These are phyloP conservation scores for Oryza australiensis DNA, from an alignment of 176 grass and related monocot species.

Conservation along the genomic window DNA sequence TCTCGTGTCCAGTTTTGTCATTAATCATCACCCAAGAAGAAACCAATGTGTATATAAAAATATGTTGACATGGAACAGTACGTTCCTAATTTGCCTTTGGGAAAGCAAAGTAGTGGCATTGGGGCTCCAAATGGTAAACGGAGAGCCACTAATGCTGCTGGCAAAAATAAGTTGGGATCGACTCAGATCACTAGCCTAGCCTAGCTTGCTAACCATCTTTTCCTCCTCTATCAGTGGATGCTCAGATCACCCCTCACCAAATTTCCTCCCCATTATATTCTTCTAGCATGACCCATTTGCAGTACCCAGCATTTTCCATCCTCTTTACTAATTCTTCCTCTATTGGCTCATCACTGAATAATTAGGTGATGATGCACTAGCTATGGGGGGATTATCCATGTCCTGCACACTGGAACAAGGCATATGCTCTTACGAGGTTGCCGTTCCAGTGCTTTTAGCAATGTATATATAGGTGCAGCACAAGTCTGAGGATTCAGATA, in stretches of 20 bases:
- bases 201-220: conserved; percentile 10
- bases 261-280: neutral
- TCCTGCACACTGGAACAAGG: conserved; percentile 32
- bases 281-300: conserved; percentile 12
- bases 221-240: conserved; percentile 43
- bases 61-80: conserved; percentile 42
- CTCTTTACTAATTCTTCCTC: conserved; percentile 14
- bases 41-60: neutral
- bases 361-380: conserved; percentile 37
- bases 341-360: conserved; percentile 36
- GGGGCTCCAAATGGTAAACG: conserved; percentile 31
- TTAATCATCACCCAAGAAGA: neutral
- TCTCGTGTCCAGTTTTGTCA: neutral
- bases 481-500: neutral
- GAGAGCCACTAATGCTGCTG: conserved; percentile 38
- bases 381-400: conserved; percentile 31
- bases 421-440: conserved; percentile 50
- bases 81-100: neutral
- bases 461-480: conserved; percentile 24
- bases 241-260: conserved; percentile 44
- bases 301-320: conserved; percentile 30
- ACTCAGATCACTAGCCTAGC: conserved; percentile 37
- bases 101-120: conserved; percentile 4
- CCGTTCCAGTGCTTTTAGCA: conserved; percentile 24
- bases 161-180: conserved; percentile 43